Evolutionary conservation across 129 eudicot genomes (phyloP).

Genomic region (Rutidosis leptorrhynchoides): DNA sequence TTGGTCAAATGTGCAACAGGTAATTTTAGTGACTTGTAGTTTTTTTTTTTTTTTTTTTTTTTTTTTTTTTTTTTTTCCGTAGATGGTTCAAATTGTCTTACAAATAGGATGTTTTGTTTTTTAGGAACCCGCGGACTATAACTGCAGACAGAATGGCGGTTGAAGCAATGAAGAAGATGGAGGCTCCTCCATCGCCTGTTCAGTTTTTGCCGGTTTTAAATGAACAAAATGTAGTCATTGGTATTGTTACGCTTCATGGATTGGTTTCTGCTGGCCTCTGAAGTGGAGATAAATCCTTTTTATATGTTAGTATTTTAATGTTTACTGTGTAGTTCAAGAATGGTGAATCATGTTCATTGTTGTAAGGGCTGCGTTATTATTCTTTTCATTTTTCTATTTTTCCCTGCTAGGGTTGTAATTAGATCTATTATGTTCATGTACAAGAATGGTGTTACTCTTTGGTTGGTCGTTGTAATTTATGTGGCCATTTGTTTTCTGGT

Average conservation of each 20-base stretch:
- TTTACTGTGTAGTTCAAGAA: slow-evolving; percentile 17
- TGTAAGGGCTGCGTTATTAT: slow-evolving; percentile 18
- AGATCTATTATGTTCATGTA: slow-evolving; percentile 9
- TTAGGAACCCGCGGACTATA: slow-evolving; percentile 89
- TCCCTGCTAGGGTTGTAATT: slow-evolving; percentile 7
- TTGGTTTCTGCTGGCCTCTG: slow-evolving; percentile 88
- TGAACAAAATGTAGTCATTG: slow-evolving; percentile 55
- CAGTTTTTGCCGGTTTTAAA: slow-evolving; percentile 85
- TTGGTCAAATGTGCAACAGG: slow-evolving; percentile 99
- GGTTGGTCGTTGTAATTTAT: slow-evolving; percentile 5
- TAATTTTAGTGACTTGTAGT: slow-evolving; percentile 12
- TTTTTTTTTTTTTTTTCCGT: background rate
- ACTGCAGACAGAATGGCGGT: slow-evolving; percentile 92
- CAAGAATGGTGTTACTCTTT: slow-evolving; percentile 5
- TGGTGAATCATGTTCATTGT: slow-evolving; percentile 2
- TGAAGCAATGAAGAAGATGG: slow-evolving; percentile 98
- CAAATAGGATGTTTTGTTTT: background rate
- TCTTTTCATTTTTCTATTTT: slow-evolving; percentile 18
- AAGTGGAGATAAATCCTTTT: slow-evolving; percentile 11
- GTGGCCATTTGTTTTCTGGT: background rate
- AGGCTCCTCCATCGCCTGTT: slow-evolving; percentile 93
- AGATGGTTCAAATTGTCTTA: background rate
- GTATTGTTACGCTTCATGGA: slow-evolving; percentile 92
- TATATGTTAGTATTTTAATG: background rate
- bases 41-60: too few relatives aligned